Conservation (phyloP, 805 yeast genomes). For the Candida khao-thaluensis region DNA sequence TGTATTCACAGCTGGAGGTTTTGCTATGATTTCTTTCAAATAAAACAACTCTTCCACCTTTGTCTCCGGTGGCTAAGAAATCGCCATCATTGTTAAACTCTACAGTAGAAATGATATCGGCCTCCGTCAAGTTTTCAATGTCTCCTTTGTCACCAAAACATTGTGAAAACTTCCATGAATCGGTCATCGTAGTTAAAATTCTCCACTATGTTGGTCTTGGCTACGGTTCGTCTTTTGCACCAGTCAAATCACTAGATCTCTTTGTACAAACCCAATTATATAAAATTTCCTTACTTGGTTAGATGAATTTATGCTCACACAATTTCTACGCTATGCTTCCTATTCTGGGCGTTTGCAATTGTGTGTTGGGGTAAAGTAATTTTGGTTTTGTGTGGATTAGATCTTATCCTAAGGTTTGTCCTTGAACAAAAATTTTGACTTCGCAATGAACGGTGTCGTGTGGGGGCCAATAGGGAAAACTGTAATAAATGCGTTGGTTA, state of each 20-base stretch:
- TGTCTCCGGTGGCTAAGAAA: constrained; percentile 95
- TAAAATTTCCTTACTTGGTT: too few relatives aligned
- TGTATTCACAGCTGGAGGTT: constrained; percentile 75
- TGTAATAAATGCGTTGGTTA: too few relatives aligned
- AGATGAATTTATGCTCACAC: too few relatives aligned
- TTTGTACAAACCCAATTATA: neutral
- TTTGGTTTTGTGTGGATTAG: constrained; percentile 1
- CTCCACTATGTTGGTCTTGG: too few relatives aligned
- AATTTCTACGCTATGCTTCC: too few relatives aligned
- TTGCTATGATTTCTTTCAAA: constrained; percentile 83
- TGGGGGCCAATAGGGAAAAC: too few relatives aligned
- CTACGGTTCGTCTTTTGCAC: neutral
- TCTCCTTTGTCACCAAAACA: constrained; percentile 99
- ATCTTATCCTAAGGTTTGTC: constrained; percentile 5
- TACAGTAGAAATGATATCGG: constrained; percentile 95
- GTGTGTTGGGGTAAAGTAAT: too few relatives aligned
- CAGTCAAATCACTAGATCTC: neutral
- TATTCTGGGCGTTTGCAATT: too few relatives aligned
- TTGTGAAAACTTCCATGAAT: constrained; percentile 83
- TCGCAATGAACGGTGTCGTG: constrained; percentile 7
- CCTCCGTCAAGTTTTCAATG: constrained; percentile 91
- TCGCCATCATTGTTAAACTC: constrained; percentile 96
- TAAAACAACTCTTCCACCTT: constrained; percentile 95
- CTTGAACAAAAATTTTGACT: constrained; percentile 5
- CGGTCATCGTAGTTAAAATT: constrained; percentile 22